A percentile compares a stretch with the other conserved stretches of the same genome.
phyloP scores from a whole-genome alignment of 495 filamentous ascomycete genomes.

The Talaromyces adpressus region DNA sequence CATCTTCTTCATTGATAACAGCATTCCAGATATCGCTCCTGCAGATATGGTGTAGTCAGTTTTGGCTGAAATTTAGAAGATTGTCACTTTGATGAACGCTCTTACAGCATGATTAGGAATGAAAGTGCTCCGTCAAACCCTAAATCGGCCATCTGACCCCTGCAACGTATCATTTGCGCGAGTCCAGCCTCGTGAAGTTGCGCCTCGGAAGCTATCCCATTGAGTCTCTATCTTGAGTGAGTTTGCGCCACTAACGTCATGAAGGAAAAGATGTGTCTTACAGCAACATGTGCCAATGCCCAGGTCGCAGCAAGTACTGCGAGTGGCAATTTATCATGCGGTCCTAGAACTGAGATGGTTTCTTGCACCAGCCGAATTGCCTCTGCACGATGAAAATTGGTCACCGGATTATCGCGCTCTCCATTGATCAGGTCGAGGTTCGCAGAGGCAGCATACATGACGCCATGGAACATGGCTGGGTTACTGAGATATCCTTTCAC shows the following conservation, averaged over 20 bases:
- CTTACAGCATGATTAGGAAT: conserved; percentile 4
- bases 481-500: conserved; percentile 1
- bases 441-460: conserved; percentile 5
- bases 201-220: neutral
- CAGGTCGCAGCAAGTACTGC: neutral
- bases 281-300: conserved; percentile 6
- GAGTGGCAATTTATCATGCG: neutral
- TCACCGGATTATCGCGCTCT: conserved; percentile 2
- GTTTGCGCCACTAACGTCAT: neutral
- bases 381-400: conserved; percentile 4
- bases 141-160: neutral
- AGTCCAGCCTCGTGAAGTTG: conserved; percentile 4
- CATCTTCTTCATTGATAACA: conserved; percentile 1
- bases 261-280: neutral
- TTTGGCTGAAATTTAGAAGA: too few species aligned
- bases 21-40: conserved; percentile 8
- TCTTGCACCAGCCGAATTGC: neutral
- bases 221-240: conserved; percentile 1
- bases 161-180: neutral
- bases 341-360: neutral
- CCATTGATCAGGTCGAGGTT: conserved; percentile 3
- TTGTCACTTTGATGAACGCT: neutral
- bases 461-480: conserved; percentile 4
- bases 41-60: neutral
- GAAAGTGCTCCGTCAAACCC: conserved; percentile 3